These are phyloP conservation scores for Pleurotus eryngii DNA, from an alignment of 768 basidiomycete genomes.

Conservation along the genomic window DNA sequence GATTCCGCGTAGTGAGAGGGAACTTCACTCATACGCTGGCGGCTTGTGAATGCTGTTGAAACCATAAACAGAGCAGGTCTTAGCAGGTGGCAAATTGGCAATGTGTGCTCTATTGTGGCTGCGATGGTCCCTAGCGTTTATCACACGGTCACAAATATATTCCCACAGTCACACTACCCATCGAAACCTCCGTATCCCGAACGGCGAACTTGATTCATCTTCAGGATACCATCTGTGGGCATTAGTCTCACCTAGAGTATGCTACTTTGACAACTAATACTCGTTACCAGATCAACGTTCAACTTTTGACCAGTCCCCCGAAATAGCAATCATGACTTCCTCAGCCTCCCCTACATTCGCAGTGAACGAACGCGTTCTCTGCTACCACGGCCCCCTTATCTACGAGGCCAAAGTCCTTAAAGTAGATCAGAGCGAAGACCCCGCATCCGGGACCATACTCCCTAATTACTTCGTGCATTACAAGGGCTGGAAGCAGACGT, in stretches of 20 bases:
- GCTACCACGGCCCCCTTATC: constrained; percentile 93
- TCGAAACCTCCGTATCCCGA: not conserved
- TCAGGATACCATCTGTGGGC: too few relatives aligned
- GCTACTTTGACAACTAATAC: too few relatives aligned
- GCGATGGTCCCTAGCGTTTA: not conserved
- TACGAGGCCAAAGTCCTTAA: constrained; percentile 94
- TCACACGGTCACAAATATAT: not conserved
- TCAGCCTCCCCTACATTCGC: constrained; percentile 35
- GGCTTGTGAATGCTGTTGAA: too few relatives aligned
- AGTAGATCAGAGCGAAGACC: constrained; percentile 59
- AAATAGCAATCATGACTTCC: not conserved
- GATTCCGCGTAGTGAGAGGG: too few relatives aligned
- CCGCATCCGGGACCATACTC: constrained; percentile 34
- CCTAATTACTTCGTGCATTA: constrained; percentile 95
- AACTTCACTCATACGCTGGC: too few relatives aligned
- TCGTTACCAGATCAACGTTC: too few relatives aligned
- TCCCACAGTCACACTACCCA: not conserved
- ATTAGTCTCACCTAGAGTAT: too few relatives aligned
- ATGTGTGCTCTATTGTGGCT: not conserved
- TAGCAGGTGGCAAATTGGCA: not conserved
- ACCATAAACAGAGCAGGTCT: too few relatives aligned
- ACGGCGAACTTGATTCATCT: too few relatives aligned
- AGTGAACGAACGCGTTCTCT: constrained; percentile 78
- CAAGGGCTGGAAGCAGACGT: constrained; percentile 99
- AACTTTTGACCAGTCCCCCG: not conserved